phyloP scores from a whole-genome alignment of 1,139 yeast species.

The Blastobotrys persicus region DNA sequence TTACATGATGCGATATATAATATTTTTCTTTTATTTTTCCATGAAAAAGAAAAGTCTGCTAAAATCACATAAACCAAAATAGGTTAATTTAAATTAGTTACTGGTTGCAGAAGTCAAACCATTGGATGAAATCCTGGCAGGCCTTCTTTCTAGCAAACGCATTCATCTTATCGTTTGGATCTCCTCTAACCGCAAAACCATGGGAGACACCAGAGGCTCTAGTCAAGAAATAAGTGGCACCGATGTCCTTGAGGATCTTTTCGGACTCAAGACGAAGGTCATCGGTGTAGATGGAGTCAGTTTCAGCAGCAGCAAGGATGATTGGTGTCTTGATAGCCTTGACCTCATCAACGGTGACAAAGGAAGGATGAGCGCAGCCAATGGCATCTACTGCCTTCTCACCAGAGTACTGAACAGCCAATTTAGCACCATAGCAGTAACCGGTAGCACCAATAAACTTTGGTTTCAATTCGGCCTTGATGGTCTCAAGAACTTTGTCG shows the following conservation, averaged over 20 bases:
- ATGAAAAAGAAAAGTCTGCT: too few relatives aligned
- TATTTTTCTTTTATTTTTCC: too few relatives aligned
- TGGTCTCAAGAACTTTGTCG: conserved; percentile 44
- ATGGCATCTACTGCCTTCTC: conserved; percentile 49
- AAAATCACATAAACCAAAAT: background rate
- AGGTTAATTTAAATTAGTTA: background rate
- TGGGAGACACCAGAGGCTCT: conserved; percentile 62
- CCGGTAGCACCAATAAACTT: conserved; percentile 63
- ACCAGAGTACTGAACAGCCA: conserved; percentile 53
- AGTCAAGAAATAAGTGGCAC: conserved; percentile 56
- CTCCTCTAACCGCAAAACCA: conserved; percentile 81
- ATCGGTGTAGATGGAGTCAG: conserved; percentile 57
- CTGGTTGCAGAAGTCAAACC: conserved; percentile 41
- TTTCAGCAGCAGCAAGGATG: conserved; percentile 69
- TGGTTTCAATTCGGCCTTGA: conserved; percentile 49
- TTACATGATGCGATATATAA: too few relatives aligned
- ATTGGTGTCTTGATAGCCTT: conserved; percentile 58
- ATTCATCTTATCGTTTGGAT: conserved; percentile 50
- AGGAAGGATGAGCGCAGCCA: conserved; percentile 81
- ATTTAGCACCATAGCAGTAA: conserved; percentile 84
- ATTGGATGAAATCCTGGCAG: conserved; percentile 55
- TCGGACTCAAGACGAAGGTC: conserved; percentile 65
- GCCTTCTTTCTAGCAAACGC: conserved; percentile 71
- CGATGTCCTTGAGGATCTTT: conserved; percentile 49
- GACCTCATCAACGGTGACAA: conserved; percentile 62